These are phyloP conservation scores for Cadophora luteo-olivacea DNA, from an alignment of 2,329 filamentous ascomycete species.

Conservation along the genomic window DNA sequence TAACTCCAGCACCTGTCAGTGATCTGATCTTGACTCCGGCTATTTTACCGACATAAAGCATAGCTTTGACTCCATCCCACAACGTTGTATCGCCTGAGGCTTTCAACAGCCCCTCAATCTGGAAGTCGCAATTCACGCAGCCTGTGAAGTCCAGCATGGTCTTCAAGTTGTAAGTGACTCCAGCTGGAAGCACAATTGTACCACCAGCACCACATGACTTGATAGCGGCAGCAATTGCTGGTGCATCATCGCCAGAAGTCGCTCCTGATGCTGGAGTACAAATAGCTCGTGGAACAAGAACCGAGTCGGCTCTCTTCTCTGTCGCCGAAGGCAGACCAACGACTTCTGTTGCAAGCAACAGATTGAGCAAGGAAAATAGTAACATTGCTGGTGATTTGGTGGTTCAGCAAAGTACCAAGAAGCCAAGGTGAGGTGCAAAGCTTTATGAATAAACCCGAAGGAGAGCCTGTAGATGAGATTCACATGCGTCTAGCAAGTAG, in stretches of 20 bases:
- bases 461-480: too few relatives aligned
- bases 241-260: background rate
- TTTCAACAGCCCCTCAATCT: background rate
- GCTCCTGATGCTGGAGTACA: background rate
- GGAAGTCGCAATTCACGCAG: conserved; percentile 6
- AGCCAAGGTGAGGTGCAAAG: too few relatives aligned
- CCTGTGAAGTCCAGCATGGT: conserved; percentile 11
- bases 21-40: background rate
- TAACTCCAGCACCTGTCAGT: background rate
- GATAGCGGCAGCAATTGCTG: background rate
- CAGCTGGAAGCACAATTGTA: background rate
- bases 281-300: background rate
- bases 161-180: background rate
- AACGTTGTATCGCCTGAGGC: background rate
- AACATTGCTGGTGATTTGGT: background rate
- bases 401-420: background rate
- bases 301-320: background rate
- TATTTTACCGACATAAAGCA: background rate
- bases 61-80: background rate
- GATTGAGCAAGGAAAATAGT: background rate
- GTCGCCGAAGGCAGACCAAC: background rate
- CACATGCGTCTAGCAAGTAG: too few relatives aligned
- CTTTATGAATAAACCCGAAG: too few relatives aligned
- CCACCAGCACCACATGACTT: background rate
- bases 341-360: background rate